Evolutionary conservation across 345 rosid genomes (phyloP).

Genomic region (Capsella bursapastoris): DNA sequence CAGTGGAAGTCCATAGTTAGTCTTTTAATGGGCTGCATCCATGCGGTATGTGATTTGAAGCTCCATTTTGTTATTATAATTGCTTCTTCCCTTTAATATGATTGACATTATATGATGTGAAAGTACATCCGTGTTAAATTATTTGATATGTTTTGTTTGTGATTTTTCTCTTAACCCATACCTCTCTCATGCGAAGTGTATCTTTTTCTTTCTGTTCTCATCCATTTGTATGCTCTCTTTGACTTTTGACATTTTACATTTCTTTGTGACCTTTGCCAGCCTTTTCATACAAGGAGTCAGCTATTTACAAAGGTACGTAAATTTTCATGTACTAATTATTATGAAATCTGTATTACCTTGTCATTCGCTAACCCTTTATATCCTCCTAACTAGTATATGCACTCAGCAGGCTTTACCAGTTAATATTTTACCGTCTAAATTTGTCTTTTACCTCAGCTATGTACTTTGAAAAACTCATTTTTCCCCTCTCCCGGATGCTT

Average conservation of each 20-base stretch:
- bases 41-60: slow-evolving; percentile 68
- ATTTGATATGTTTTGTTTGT: not conserved
- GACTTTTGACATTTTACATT: slow-evolving; percentile 12
- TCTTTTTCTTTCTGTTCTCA: not conserved
- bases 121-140: not conserved
- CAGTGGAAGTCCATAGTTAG: slow-evolving; percentile 95
- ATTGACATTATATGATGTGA: not conserved
- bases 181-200: not conserved
- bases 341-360: not conserved
- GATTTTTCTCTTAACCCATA: too few species aligned
- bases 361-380: not conserved
- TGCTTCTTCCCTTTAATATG: not conserved
- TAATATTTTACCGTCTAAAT: not conserved
- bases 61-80: not conserved
- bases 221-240: slow-evolving; percentile 5
- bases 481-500: not conserved
- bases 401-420: slow-evolving; percentile 7
- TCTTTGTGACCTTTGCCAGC: slow-evolving; percentile 57
- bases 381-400: slow-evolving; percentile 13
- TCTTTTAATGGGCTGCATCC: slow-evolving; percentile 81
- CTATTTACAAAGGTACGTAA: slow-evolving; percentile 72
- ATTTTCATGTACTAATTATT: not conserved
- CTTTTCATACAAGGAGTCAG: slow-evolving; percentile 80
- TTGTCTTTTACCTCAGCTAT: not conserved
- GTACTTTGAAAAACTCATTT: not conserved